Base-by-base conservation (phyloP, 208 protist genomes). In the Crithidia fasciculata region DNA sequence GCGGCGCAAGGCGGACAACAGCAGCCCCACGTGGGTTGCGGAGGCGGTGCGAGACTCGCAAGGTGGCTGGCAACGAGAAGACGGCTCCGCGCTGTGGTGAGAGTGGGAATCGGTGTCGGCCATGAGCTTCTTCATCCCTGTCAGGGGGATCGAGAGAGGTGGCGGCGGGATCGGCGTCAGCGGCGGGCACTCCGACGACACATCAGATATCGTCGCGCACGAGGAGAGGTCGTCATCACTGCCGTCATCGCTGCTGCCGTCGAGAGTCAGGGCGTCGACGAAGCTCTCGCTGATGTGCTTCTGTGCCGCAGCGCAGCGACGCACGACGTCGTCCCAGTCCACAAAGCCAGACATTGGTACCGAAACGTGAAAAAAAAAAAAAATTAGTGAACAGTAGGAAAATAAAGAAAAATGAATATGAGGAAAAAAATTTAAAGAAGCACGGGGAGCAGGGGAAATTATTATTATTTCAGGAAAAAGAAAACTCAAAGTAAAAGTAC, bases 361-460 rank as follows among this genome's bases (percentile, higher is more conserved):
- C 28, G 28, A 28, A 28, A 49, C 45, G 45, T 49, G 45, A 15
- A 49, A 49, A 49, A 13, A 13, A 49, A 13, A 8, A 13, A 49
- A 13, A 2, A 13, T 2, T 0, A 65, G 50, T 13, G 56, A 69
- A 15, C 9, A 44, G 44, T 54, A 57, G 28, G n/a, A 39, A 54
- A 61, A 54, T 5, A 73, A 64, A 47, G 64, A 64, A 9, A 64
- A 10, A 49, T 56, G 41, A 18, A 69, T 41, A 43, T 15, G 56
- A 69, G 18, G 57, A 2, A 69, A 41, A 57, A 55, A 18, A 19
- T 49, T 49, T 5, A 55, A 12, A 55, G 50, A 55, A 12, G 16
- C 8, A 55, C 50, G 16, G 50, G 6, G 16, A 12, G 50, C 50
- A 55, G 15, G 28, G 28, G 28, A 28, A 28, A 28, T 28, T 28